These are phyloP conservation scores for Wickerhamiella dianesei DNA, from an alignment of 805 yeast species.

Conservation along the genomic window DNA sequence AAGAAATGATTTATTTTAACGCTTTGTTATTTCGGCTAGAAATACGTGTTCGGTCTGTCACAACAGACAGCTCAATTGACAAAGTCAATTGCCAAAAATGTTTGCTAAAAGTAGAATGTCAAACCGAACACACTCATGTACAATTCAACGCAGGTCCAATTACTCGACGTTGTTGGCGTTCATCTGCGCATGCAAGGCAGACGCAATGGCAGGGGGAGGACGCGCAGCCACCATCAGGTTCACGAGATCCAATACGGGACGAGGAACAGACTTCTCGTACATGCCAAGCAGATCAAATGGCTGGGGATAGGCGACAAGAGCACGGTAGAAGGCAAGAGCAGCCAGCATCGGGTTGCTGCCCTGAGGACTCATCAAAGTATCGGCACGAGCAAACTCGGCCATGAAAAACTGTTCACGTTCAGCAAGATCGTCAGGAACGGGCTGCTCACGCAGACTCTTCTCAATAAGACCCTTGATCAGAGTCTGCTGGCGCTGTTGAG, in stretches of 20 bases:
- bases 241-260: conserved; percentile 58
- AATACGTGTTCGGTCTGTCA: too few relatives aligned
- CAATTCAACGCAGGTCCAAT: too few relatives aligned
- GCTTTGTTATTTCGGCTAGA: too few relatives aligned
- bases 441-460: conserved; percentile 53
- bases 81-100: too few relatives aligned
- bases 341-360: conserved; percentile 51
- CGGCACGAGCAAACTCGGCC: conserved; percentile 74
- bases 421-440: conserved; percentile 54
- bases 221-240: conserved; percentile 80
- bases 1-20: too few relatives aligned
- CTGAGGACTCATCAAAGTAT: conserved; percentile 59
- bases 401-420: conserved; percentile 72
- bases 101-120: too few relatives aligned
- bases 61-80: too few relatives aligned
- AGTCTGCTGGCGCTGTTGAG: conserved; percentile 42
- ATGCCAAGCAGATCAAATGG: conserved; percentile 85
- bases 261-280: conserved; percentile 76
- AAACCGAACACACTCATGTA: too few relatives aligned
- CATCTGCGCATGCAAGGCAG: conserved; percentile 40
- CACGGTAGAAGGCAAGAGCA: conserved; percentile 86
- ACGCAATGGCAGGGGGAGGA: conserved; percentile 67
- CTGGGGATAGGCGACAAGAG: conserved; percentile 82
- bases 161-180: conserved; percentile 20
- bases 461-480: conserved; percentile 48